Base-by-base conservation (phyloP, 2,329 filamentous ascomycete genomes). In the Paecilomyces sp. region DNA sequence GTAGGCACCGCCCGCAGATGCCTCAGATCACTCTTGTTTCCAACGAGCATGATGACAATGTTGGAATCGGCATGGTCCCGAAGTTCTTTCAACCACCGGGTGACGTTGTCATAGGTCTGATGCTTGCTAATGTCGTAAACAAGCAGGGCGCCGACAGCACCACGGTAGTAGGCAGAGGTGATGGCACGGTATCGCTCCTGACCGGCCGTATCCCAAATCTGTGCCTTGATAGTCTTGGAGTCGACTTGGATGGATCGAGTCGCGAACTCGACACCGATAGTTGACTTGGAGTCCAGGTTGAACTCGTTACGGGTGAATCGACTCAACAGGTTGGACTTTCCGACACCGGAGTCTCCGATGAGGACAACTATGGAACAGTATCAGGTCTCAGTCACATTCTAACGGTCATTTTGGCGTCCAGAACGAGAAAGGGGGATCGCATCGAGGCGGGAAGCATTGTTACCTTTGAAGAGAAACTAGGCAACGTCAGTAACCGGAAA, bases 41-140 rank as follows among this genome's bases (percentile, higher is more conserved):
- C 94, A 59, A 97, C 94, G 71, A 99, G 83, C 94, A 99, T 99
- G 76, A 99, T 99, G 71, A 99, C 92, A 71, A 97, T 97, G 81
- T 97, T 97, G 71, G 92, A 92, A 77, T 99, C 94, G 69, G 94
- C 94, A 79, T 99, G 92, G 75, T 97, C 94, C 71, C 94, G 88
- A 74, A 99, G 84, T 83, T 99, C 94, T 83, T 97, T 99, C 82
- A 99, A 81, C 94, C 94, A 99, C 80, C 95, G 86, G 67, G 92
- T 97, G 72, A 99, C 94, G 76, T 97, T 97, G 81, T 97, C 93
- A 79, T 97, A 97, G 67, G 94, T 97, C 81, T 96, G 92, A 79
- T 97, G 92, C 85, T 97, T 97, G 89, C 91, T 96, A 79, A 97
- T 97, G 78, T 99, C 93, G 83, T 99, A 99, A 73, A 99, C 94